These are phyloP conservation scores for Fomitopsis serialis DNA, from an alignment of 768 basidiomycete genomes.

Conservation along the genomic window DNA sequence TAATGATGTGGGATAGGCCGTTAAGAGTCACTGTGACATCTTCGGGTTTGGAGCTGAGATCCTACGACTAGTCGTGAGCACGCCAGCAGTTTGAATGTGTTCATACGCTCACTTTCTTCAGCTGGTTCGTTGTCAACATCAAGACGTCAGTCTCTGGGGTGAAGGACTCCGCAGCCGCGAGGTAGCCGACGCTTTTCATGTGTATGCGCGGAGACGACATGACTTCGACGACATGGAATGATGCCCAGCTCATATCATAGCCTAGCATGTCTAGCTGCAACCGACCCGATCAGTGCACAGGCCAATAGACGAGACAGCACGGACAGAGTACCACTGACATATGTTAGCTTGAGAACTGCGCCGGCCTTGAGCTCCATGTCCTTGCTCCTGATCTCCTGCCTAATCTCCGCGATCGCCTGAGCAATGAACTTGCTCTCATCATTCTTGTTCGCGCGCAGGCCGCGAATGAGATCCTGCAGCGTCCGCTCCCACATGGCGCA, in stretches of 20 bases:
- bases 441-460: conserved; percentile 91
- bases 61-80: conserved; percentile 41
- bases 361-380: conserved; percentile 97
- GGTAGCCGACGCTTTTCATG: conserved; percentile 92
- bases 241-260: conserved; percentile 92
- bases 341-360: conserved; percentile 92
- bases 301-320: conserved; percentile 63
- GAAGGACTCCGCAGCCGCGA: conserved; percentile 90
- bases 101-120: conserved; percentile 73
- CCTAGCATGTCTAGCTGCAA: conserved; percentile 95
- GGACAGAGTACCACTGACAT: conserved; percentile 56
- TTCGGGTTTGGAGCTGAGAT: conserved; percentile 69
- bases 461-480: conserved; percentile 91
- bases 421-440: conserved; percentile 91
- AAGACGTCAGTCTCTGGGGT: conserved; percentile 93
- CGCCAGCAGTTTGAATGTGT: neutral
- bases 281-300: conserved; percentile 7
- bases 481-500: conserved; percentile 89
- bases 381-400: conserved; percentile 83
- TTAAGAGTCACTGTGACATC: conserved; percentile 75
- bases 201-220: conserved; percentile 93
- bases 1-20: conserved; percentile 80
- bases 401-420: conserved; percentile 90
- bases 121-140: conserved; percentile 91
- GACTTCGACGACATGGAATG: conserved; percentile 95